Evolutionary conservation across 495 filamentous ascomycete genomes (phyloP).

Genomic region (Hypoxylon subgilvum): DNA sequence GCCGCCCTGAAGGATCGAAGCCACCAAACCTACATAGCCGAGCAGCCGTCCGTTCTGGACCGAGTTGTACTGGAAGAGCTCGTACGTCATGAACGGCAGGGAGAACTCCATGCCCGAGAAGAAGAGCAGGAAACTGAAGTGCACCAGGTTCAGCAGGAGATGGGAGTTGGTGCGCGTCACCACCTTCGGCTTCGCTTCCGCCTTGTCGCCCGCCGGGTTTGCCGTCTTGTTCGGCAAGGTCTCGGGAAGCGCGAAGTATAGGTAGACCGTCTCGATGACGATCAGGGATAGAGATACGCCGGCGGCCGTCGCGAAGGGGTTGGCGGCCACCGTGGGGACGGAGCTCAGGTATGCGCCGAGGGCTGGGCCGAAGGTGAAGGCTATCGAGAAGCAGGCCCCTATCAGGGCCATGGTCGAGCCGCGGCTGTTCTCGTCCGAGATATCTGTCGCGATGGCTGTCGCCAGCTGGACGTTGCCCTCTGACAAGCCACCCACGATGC

Average conservation of each 20-base stretch:
- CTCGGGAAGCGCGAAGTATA: conserved; percentile 89
- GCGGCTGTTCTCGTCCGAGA: conserved; percentile 79
- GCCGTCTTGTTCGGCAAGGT: conserved; percentile 69
- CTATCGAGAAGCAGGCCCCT: conserved; percentile 94
- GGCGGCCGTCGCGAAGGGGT: conserved; percentile 92
- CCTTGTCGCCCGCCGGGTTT: conserved; percentile 34
- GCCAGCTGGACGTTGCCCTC: conserved; percentile 98
- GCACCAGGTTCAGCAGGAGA: conserved; percentile 79
- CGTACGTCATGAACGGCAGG: conserved; percentile 95
- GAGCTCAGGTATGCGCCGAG: conserved; percentile 83
- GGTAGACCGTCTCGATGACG: conserved; percentile 81
- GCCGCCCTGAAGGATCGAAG: conserved; percentile 84
- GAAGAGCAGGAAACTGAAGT: conserved; percentile 91
- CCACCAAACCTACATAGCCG: conserved; percentile 90
- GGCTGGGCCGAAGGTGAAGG: conserved; percentile 94
- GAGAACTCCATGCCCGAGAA: conserved; percentile 98
- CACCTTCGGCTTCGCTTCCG: conserved; percentile 20
- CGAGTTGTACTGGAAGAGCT: conserved; percentile 82
- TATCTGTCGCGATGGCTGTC: conserved; percentile 94
- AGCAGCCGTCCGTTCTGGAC: conserved; percentile 84
- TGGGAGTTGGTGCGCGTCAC: conserved; percentile 76
- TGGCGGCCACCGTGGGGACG: conserved; percentile 76
- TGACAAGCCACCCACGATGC: conserved; percentile 89
- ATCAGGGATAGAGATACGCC: conserved; percentile 82
- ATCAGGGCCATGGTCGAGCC: conserved; percentile 94